Evolutionary conservation across 345 rosid genomes (phyloP).

Genomic region (Euclidium syriacum): DNA sequence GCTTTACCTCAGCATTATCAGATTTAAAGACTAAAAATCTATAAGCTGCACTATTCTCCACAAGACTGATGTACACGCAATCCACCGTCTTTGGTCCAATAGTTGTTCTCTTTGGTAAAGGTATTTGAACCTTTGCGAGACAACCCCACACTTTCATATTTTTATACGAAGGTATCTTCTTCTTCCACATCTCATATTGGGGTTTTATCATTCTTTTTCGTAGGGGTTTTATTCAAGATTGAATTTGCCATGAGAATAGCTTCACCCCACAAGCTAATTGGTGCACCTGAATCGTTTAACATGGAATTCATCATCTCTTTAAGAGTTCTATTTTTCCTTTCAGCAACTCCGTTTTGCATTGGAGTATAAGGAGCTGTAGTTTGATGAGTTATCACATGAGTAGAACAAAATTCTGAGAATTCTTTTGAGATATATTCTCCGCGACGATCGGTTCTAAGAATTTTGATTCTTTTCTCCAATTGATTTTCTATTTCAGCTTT

Average conservation of each 20-base stretch:
- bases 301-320: background rate
- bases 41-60: background rate
- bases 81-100: background rate
- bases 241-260: background rate
- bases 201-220: background rate
- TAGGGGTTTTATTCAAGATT: background rate
- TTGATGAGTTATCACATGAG: background rate
- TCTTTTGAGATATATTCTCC: background rate
- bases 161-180: background rate
- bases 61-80: background rate
- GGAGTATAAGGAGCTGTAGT: background rate
- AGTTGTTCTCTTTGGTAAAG: background rate
- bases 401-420: background rate
- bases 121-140: background rate
- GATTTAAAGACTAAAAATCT: background rate
- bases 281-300: background rate
- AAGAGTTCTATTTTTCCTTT: background rate
- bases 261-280: background rate
- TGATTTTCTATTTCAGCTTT: background rate
- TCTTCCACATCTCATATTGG: background rate
- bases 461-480: background rate
- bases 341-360: background rate
- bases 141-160: slow-evolving; percentile 2
- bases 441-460: background rate
- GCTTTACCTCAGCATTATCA: background rate